phyloP scores from a whole-genome alignment of 139 green algal species.

The Tetraselmis chui region DNA sequence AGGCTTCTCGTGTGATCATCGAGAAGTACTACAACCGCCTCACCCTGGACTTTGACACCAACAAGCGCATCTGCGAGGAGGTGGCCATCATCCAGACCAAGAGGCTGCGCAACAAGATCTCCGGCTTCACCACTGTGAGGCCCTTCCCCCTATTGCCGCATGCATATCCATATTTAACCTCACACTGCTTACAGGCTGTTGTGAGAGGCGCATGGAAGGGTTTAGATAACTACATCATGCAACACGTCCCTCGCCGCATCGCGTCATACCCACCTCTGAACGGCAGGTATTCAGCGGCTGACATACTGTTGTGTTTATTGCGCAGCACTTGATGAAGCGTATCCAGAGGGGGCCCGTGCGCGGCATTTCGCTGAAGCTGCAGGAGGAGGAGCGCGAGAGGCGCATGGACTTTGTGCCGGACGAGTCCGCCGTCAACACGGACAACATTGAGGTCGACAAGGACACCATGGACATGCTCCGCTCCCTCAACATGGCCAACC shows the following conservation, averaged over 20 bases:
- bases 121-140: constrained; percentile 96
- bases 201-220: too few species aligned
- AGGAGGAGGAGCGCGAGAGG: constrained; percentile 98
- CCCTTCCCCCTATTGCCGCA: too few species aligned
- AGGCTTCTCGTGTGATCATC: constrained; percentile 91
- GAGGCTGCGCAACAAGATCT: constrained; percentile 99
- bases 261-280: too few species aligned
- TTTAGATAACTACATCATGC: too few species aligned
- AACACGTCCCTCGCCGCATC: not conserved
- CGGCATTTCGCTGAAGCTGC: constrained; percentile 99
- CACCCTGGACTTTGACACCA: constrained; percentile 94
- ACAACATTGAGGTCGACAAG: constrained; percentile 95
- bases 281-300: too few species aligned
- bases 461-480: constrained; percentile 96
- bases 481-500: constrained; percentile 80
- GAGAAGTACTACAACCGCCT: constrained; percentile 99
- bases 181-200: too few species aligned
- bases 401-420: constrained; percentile 99
- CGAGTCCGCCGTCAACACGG: constrained; percentile 88
- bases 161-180: too few species aligned
- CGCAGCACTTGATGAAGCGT: constrained; percentile 99
- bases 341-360: constrained; percentile 97
- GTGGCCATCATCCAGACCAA: constrained; percentile 96
- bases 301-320: constrained; percentile 1
- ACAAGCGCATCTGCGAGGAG: constrained; percentile 95